Conservation (phyloP, 106 monocot genomes). For the Ottelia alismoides region DNA sequence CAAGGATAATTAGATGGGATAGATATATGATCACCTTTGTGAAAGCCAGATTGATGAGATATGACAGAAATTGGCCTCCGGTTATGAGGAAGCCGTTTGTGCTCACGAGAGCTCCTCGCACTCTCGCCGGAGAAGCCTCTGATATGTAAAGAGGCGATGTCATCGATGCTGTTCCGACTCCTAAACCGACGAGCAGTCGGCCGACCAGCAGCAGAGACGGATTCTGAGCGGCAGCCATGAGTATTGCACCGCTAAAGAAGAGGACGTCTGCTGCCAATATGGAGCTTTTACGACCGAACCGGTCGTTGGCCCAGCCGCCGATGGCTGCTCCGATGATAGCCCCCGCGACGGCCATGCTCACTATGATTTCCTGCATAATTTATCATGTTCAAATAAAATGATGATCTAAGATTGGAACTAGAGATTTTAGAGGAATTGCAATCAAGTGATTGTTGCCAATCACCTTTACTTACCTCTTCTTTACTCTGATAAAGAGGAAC, state of each 20-base stretch:
- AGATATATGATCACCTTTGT: constrained; percentile 34
- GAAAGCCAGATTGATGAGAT: constrained; percentile 87
- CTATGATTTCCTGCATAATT: constrained; percentile 73
- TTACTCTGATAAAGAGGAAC: no score
- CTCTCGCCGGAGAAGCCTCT: constrained; percentile 63
- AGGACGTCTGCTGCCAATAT: constrained; percentile 59
- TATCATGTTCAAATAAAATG: no score
- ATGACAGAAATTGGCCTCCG: constrained; percentile 80
- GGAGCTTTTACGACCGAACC: constrained; percentile 40
- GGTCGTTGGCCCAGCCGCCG: constrained; percentile 68
- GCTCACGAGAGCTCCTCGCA: constrained; percentile 78
- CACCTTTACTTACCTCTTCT: not conserved
- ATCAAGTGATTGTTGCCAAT: not conserved
- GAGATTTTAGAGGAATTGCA: not conserved
- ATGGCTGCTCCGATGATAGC: constrained; percentile 73
- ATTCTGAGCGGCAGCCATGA: constrained; percentile 60
- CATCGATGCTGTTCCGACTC: constrained; percentile 91
- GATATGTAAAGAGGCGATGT: constrained; percentile 81
- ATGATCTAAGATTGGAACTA: not conserved
- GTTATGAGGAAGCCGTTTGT: constrained; percentile 87
- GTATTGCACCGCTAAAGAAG: constrained; percentile 53
- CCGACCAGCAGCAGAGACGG: constrained; percentile 42
- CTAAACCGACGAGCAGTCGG: constrained; percentile 70
- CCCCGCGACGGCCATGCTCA: constrained; percentile 82
- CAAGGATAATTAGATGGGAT: no score